phyloP scores from a whole-genome alignment of 2,329 filamentous ascomycete species.

The Ceratocystis variospora region DNA sequence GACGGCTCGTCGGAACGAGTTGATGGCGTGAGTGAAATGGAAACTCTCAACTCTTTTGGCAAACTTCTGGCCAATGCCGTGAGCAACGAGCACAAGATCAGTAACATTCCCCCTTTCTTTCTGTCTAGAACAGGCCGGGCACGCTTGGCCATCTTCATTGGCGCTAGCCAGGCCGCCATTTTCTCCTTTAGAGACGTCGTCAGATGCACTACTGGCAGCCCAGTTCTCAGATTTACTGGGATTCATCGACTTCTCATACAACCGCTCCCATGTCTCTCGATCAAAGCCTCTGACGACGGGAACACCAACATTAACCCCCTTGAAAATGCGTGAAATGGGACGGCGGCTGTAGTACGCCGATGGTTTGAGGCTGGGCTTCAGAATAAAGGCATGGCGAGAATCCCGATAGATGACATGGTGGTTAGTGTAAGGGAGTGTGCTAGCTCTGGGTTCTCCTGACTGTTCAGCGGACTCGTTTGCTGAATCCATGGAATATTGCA shows the following conservation, averaged over 20 bases:
- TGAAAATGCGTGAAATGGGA: conserved; percentile 72
- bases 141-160: conserved; percentile 23
- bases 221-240: conserved; percentile 24
- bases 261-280: conserved; percentile 56
- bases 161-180: not conserved
- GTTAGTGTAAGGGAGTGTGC: conserved; percentile 48
- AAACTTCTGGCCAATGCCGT: conserved; percentile 93
- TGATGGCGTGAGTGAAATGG: conserved; percentile 93
- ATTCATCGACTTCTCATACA: conserved; percentile 41
- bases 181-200: conserved; percentile 24
- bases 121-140: conserved; percentile 49
- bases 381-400: conserved; percentile 59
- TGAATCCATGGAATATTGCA: not conserved
- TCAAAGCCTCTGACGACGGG: conserved; percentile 85
- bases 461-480: conserved; percentile 14
- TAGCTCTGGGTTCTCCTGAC: conserved; percentile 27
- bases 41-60: conserved; percentile 91
- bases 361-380: conserved; percentile 73
- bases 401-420: conserved; percentile 83
- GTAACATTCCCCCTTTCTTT: conserved; percentile 57
- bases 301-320: conserved; percentile 68
- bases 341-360: conserved; percentile 72
- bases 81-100: conserved; percentile 79
- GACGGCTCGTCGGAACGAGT: conserved; percentile 70
- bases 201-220: conserved; percentile 21